Evolutionary conservation across 2,329 filamentous ascomycete genomes (phyloP).

Genomic region (Trichoderma sp.): DNA sequence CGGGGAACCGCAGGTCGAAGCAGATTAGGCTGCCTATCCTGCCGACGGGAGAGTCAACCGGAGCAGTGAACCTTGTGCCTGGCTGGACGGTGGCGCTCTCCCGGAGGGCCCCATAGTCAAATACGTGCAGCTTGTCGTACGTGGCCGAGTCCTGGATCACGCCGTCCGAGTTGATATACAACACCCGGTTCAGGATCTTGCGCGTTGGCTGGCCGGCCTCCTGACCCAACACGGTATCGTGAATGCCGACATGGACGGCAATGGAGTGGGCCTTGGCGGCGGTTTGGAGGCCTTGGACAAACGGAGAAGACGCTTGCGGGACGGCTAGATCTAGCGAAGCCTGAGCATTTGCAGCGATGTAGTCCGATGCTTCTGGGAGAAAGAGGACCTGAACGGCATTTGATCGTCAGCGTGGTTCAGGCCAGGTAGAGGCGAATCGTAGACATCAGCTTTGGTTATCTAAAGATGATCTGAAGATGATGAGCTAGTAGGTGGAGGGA

Average conservation of each 20-base stretch:
- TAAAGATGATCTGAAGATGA: neutral
- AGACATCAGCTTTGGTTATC: neutral
- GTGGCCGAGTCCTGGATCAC: conserved; percentile 43
- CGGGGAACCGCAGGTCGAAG: conserved; percentile 86
- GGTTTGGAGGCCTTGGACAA: conserved; percentile 72
- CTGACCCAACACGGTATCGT: conserved; percentile 58
- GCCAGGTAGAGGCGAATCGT: neutral
- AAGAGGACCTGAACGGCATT: conserved; percentile 66
- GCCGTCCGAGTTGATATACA: conserved; percentile 53
- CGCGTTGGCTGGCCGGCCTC: conserved; percentile 27
- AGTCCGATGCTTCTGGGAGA: conserved; percentile 89
- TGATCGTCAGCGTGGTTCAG: conserved; percentile 19
- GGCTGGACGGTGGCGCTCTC: conserved; percentile 65
- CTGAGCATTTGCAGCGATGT: conserved; percentile 70
- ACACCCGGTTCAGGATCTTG: conserved; percentile 53
- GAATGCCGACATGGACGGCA: conserved; percentile 83
- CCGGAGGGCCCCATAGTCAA: conserved; percentile 64
- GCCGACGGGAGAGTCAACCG: conserved; percentile 73
- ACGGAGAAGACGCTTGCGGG: conserved; percentile 65
- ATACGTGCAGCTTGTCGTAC: conserved; percentile 91
- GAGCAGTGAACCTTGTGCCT: conserved; percentile 63
- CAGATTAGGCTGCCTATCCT: conserved; percentile 80
- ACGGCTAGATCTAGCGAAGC: conserved; percentile 72
- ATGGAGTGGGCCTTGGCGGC: conserved; percentile 65
- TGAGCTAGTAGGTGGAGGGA: neutral